Conservation (phyloP, 2,329 filamentous ascomycete genomes). For the Thelonectria rubi region DNA sequence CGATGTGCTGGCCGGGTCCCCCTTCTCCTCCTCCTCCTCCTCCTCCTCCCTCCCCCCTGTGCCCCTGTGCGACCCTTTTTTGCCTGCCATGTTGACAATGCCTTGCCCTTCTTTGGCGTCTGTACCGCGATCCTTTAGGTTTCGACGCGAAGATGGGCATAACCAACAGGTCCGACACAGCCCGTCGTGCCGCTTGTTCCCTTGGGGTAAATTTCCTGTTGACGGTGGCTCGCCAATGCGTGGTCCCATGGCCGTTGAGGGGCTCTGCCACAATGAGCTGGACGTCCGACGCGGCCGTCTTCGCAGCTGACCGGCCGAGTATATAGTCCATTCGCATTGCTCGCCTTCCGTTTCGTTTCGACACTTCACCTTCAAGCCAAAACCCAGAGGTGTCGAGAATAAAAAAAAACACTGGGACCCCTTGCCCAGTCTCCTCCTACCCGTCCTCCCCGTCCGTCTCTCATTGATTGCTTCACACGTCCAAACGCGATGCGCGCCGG, state of each 20-base stretch:
- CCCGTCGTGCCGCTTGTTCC: background rate
- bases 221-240: background rate
- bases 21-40: too few relatives aligned
- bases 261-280: background rate
- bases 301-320: background rate
- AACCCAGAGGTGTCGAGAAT: constrained; percentile 6
- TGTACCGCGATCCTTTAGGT: too few relatives aligned
- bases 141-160: background rate
- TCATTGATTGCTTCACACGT: constrained; percentile 13
- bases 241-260: background rate
- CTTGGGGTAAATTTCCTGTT: background rate
- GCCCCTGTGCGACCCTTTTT: background rate
- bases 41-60: too few relatives aligned
- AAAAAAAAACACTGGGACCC: constrained; percentile 17
- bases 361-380: constrained; percentile 22
- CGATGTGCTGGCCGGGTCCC: constrained; percentile 8
- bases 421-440: constrained; percentile 25
- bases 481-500: constrained; percentile 32
- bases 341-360: background rate
- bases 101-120: too few relatives aligned
- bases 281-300: background rate
- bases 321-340: constrained; percentile 18
- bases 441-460: constrained; percentile 1
- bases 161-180: background rate
- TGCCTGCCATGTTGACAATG: too few relatives aligned